These are phyloP conservation scores for Trifolium repens DNA, from an alignment of 306 rosid genomes.

Conservation along the genomic window DNA sequence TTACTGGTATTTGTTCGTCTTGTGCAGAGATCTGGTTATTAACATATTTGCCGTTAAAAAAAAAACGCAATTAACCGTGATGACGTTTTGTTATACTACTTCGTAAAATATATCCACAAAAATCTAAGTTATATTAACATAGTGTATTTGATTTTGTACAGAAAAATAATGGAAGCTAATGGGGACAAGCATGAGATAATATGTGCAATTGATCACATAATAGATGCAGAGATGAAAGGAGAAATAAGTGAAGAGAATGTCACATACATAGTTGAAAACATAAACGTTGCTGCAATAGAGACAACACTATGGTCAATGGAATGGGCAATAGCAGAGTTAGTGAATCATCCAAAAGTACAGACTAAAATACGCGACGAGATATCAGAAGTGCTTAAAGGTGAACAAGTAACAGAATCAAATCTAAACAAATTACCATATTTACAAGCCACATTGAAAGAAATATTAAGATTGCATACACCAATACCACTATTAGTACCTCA, in stretches of 20 bases:
- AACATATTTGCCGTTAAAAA: too few relatives aligned
- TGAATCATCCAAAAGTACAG: slow-evolving; percentile 69
- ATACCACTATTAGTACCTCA: slow-evolving; percentile 87
- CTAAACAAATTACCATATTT: slow-evolving; percentile 63
- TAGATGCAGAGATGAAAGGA: slow-evolving; percentile 79
- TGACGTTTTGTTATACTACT: not conserved
- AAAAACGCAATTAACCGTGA: not conserved
- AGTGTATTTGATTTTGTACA: slow-evolving; percentile 15
- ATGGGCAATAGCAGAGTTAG: slow-evolving; percentile 90
- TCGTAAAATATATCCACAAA: not conserved
- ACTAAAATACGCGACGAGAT: slow-evolving; percentile 68
- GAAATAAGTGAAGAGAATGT: slow-evolving; percentile 83
- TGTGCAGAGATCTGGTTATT: too few relatives aligned
- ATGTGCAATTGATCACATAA: slow-evolving; percentile 87
- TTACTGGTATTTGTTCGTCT: too few relatives aligned
- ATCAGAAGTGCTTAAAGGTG: slow-evolving; percentile 58
- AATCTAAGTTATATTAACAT: not conserved
- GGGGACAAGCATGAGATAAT: slow-evolving; percentile 68
- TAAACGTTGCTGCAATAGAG: slow-evolving; percentile 82
- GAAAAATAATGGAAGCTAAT: slow-evolving; percentile 69
- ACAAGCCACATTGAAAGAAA: slow-evolving; percentile 82
- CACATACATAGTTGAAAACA: slow-evolving; percentile 83
- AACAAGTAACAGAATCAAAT: slow-evolving; percentile 68
- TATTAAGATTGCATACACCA: slow-evolving; percentile 73
- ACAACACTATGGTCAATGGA: slow-evolving; percentile 93